These are phyloP conservation scores for Herpetospermum pedunculosum DNA, from an alignment of 306 rosid genomes.

Conservation along the genomic window DNA sequence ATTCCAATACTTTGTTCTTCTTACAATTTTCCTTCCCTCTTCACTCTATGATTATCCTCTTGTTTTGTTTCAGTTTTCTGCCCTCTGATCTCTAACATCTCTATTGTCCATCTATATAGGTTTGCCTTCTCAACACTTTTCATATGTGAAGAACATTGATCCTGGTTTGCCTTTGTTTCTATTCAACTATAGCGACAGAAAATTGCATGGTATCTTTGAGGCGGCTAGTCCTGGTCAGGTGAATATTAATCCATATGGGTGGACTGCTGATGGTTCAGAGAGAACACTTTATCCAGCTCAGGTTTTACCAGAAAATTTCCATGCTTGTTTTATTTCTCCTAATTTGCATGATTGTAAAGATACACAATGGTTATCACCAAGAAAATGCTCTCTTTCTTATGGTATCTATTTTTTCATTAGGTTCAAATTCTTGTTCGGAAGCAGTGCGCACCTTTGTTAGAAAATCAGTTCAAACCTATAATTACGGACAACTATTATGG, in stretches of 20 bases:
- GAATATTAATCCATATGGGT: conserved; percentile 75
- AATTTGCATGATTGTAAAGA: background rate
- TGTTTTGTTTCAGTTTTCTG: conserved; percentile 1
- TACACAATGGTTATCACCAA: conserved; percentile 1
- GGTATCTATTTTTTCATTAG: conserved; percentile 18
- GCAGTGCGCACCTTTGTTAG: conserved; percentile 51
- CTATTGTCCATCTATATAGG: conserved; percentile 33
- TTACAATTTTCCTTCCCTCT: background rate
- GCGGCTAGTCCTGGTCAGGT: conserved; percentile 61
- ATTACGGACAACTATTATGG: conserved; percentile 50
- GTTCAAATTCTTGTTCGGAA: conserved; percentile 42
- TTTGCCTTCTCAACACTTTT: conserved; percentile 50
- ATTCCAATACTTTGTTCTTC: background rate
- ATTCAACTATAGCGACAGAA: conserved; percentile 70
- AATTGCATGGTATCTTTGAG: conserved; percentile 75
- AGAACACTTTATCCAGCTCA: conserved; percentile 78
- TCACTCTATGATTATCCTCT: background rate
- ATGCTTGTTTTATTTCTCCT: background rate
- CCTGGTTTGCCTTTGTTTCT: conserved; percentile 76
- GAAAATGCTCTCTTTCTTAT: conserved; percentile 3
- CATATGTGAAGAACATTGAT: conserved; percentile 63
- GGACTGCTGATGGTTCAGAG: conserved; percentile 49
- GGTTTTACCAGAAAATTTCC: conserved; percentile 28
- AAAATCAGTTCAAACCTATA: conserved; percentile 44
- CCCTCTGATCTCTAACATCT: conserved; percentile 16